Evolutionary conservation across 2,329 filamentous ascomycete genomes (phyloP).

Genomic region (Fusarium succisae): DNA sequence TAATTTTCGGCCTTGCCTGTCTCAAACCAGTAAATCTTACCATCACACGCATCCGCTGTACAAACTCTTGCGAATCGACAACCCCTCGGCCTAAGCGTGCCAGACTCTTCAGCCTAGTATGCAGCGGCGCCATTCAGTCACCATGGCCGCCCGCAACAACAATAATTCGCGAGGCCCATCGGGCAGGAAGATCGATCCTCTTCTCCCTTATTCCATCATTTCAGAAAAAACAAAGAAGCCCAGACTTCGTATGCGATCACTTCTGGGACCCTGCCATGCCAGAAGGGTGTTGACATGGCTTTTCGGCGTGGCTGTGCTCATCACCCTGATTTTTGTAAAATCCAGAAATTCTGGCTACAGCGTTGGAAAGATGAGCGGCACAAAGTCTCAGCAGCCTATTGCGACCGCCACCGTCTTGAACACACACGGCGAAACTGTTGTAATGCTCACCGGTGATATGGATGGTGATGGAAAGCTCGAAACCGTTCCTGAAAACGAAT

Average conservation of each 20-base stretch:
- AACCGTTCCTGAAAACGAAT: slow-evolving; percentile 36
- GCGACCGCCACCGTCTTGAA: slow-evolving; percentile 42
- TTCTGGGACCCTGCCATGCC: slow-evolving; percentile 63
- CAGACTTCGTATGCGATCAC: slow-evolving; percentile 53
- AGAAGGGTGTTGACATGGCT: slow-evolving; percentile 63
- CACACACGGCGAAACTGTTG: slow-evolving; percentile 41
- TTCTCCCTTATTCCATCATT: slow-evolving; percentile 48
- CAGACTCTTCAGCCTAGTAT: slow-evolving; percentile 39
- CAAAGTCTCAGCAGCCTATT: slow-evolving; percentile 37
- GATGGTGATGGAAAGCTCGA: slow-evolving; percentile 43
- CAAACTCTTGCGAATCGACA: slow-evolving; percentile 12
- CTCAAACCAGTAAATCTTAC: slow-evolving; percentile 13
- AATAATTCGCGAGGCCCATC: slow-evolving; percentile 47
- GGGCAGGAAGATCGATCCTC: slow-evolving; percentile 45
- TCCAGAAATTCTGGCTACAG: slow-evolving; percentile 42
- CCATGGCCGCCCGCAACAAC: slow-evolving; percentile 49
- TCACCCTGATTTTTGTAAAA: slow-evolving; percentile 54
- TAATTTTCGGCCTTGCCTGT: slow-evolving; percentile 22
- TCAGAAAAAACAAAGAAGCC: slow-evolving; percentile 48
- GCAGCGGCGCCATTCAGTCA: slow-evolving; percentile 46
- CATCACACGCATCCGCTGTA: slow-evolving; percentile 13
- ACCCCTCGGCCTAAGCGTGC: slow-evolving; percentile 30
- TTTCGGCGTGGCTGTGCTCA: slow-evolving; percentile 52
- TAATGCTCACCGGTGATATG: slow-evolving; percentile 44
- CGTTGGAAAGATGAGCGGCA: slow-evolving; percentile 39